A percentile compares a stretch with the other conserved stretches of the same genome.
phyloP scores from a whole-genome alignment of 2,329 filamentous ascomycete genomes.

The Phialophora expanda region DNA sequence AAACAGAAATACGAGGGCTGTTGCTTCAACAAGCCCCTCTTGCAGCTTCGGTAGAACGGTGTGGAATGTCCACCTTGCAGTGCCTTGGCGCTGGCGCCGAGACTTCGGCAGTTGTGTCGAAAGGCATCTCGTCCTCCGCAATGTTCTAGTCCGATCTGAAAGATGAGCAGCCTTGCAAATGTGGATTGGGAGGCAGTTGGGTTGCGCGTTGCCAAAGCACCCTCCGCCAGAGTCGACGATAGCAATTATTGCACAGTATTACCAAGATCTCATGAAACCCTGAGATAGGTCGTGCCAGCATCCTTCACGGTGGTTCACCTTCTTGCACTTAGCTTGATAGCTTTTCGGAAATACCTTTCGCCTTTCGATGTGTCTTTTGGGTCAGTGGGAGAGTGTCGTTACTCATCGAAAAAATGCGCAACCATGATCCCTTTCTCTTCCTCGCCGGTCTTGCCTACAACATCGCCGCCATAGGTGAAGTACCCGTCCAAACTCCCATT shows the following conservation, averaged over 20 bases:
- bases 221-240: background rate
- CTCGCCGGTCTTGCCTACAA: constrained; percentile 46
- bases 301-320: background rate
- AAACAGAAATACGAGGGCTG: background rate
- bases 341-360: background rate
- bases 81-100: constrained; percentile 11
- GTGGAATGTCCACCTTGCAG: constrained; percentile 7
- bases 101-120: constrained; percentile 18
- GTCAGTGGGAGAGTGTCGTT: background rate
- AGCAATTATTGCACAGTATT: background rate
- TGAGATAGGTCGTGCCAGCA: background rate
- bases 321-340: background rate
- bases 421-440: constrained; percentile 5
- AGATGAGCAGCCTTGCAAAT: background rate
- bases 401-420: constrained; percentile 15
- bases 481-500: constrained; percentile 49
- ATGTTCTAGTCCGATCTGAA: background rate
- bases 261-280: background rate
- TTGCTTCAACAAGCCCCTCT: constrained; percentile 3
- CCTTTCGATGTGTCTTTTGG: background rate
- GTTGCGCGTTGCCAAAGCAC: background rate
- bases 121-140: background rate
- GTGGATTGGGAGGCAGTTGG: background rate
- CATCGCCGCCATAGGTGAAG: constrained; percentile 52
- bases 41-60: background rate